Conservation (phyloP, 495 filamentous ascomycete species). For the Pyronema omphalodes region DNA sequence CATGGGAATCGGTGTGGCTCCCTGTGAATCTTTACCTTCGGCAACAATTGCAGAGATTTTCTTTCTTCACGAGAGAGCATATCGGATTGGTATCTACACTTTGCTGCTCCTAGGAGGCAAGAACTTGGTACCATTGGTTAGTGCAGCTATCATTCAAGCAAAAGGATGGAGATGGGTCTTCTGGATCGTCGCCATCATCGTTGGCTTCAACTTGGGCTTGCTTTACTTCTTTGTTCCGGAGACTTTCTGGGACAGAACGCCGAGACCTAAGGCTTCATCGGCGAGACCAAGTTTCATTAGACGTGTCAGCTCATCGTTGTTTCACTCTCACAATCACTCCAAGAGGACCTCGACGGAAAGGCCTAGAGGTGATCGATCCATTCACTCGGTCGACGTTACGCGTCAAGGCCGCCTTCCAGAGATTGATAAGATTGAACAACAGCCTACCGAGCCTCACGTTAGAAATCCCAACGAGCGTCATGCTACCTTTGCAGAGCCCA, state of each 20-base stretch:
- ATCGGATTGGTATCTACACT: slow-evolving; percentile 90
- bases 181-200: slow-evolving; percentile 76
- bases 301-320: slow-evolving; percentile 7
- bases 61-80: slow-evolving; percentile 87
- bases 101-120: slow-evolving; percentile 78
- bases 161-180: slow-evolving; percentile 86
- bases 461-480: not conserved
- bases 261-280: slow-evolving; percentile 37
- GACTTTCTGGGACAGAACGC: slow-evolving; percentile 88
- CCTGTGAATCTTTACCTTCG: slow-evolving; percentile 86
- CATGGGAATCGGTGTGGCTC: slow-evolving; percentile 65
- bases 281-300: slow-evolving; percentile 29
- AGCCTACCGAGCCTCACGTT: slow-evolving; percentile 1
- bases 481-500: not conserved
- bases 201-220: slow-evolving; percentile 51
- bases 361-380: slow-evolving; percentile 9
- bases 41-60: slow-evolving; percentile 95
- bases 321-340: slow-evolving; percentile 18
- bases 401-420: not conserved
- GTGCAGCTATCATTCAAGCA: slow-evolving; percentile 63
- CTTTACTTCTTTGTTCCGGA: slow-evolving; percentile 89
- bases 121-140: slow-evolving; percentile 75
- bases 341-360: slow-evolving; percentile 11
- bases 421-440: no score
- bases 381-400: not conserved